Evolutionary conservation across 2,329 filamentous ascomycete genomes (phyloP), one percentile per base, ranked within the genome.

Genomic region (Leptosphaerulina australis): DNA sequence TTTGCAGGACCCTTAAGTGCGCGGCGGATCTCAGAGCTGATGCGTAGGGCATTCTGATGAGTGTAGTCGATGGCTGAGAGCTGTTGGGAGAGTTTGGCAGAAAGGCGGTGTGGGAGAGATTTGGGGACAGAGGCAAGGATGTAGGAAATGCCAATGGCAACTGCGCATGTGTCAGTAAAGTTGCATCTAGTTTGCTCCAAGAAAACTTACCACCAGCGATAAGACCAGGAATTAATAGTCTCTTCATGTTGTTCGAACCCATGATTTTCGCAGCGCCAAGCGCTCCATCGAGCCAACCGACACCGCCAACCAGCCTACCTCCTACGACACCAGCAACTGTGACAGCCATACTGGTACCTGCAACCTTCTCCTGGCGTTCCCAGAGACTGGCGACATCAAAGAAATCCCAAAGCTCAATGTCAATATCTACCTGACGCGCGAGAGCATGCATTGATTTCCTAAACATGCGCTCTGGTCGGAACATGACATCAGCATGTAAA

Each of bases 401-500:
- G 79, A 99, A 97, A 76, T 99, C 94, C 82, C 82, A 88, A 0
- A 96, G 63, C 67, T 99, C 92, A 3, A 94, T 89, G 44, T 94
- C 85, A 15, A 96, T 86, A 53, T 97, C 86, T 12, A 97, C 86
- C 67, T 96, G 87, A 57, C 91, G 85, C 5, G 90, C 91, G 30
- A 96, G 77, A 2, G 85, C 84, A 70, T 99, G 90, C 52, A 86
- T 84, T 66, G 88, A 88, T 55, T 90, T 86, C 52, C 85, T 86
- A 79, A 97, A 99, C 94, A 99, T 97, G 68, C 92, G 85, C 63
- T 97, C 91, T 1, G 91, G 85, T 22, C 88, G 85, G 84, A 99
- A 97, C 60, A 85, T 90, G 35, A 97, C 83, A 62, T 92, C 88
- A 17, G 88, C 82, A 47, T 72, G 68, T 62, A 93, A 95, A 63